Conservation (phyloP, 768 basidiomycete species). For the Kwoniella newhampshirensis region DNA sequence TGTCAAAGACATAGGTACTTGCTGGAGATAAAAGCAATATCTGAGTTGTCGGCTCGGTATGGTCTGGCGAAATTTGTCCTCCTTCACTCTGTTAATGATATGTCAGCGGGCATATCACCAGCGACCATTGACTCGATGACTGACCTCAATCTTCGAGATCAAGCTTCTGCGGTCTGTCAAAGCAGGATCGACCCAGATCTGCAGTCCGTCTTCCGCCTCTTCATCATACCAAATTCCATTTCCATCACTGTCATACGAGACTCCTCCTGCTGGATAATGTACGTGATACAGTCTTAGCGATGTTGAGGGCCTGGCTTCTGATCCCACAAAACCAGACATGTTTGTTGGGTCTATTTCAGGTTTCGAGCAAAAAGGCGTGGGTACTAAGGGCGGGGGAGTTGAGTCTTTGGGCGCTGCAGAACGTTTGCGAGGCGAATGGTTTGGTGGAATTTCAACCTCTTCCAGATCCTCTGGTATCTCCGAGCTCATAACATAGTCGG, state of each 20-base stretch:
- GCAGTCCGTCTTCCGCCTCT: conserved; percentile 8
- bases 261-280: conserved; percentile 18
- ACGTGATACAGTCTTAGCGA: conserved; percentile 1
- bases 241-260: conserved; percentile 6
- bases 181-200: conserved; percentile 28
- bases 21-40: conserved; percentile 21
- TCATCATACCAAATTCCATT: conserved; percentile 22
- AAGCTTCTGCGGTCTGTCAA: conserved; percentile 2
- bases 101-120: background rate
- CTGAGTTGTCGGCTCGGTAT: conserved; percentile 10
- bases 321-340: background rate
- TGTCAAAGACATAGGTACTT: conserved; percentile 26
- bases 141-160: conserved; percentile 16
- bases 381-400: too few species aligned
- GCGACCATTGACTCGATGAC: background rate
- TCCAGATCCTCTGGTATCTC: too few species aligned
- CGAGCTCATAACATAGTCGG: too few species aligned
- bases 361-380: too few species aligned
- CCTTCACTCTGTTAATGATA: conserved; percentile 9
- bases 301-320: conserved; percentile 8
- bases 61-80: conserved; percentile 13
- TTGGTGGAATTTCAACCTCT: too few species aligned
- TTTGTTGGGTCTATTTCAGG: background rate
- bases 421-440: too few species aligned
- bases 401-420: too few species aligned